Conservation (phyloP, 2,329 filamentous ascomycete species). For the Dactylellina parvicollis region DNA sequence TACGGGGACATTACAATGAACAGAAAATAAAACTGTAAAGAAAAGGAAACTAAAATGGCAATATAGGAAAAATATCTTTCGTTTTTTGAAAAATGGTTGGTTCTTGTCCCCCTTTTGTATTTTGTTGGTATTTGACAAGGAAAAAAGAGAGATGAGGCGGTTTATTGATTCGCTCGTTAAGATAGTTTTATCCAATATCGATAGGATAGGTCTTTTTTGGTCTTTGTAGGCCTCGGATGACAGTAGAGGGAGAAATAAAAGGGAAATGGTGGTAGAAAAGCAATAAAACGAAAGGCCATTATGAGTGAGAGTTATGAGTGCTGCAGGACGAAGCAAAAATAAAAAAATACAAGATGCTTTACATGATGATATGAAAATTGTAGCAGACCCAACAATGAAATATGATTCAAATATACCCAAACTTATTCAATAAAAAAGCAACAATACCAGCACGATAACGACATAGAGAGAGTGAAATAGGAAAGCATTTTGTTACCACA, state of each 20-base stretch:
- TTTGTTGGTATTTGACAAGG: constrained; percentile 39
- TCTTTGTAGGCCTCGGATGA: constrained; percentile 19
- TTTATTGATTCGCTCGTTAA: not conserved
- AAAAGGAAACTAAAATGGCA: not conserved
- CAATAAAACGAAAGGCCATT: constrained; percentile 39
- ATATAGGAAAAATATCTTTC: constrained; percentile 10
- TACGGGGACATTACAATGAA: constrained; percentile 54
- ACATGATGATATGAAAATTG: constrained; percentile 32
- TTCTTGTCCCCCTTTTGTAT: not conserved
- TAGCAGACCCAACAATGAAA: constrained; percentile 50
- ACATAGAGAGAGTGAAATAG: constrained; percentile 9
- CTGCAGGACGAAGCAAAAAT: constrained; percentile 31
- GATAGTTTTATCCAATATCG: constrained; percentile 9
- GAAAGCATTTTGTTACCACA: constrained; percentile 54
- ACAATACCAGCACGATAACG: constrained; percentile 8
- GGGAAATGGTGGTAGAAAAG: constrained; percentile 7
- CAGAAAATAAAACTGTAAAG: constrained; percentile 13
- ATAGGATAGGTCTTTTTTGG: constrained; percentile 7
- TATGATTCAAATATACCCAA: constrained; percentile 49
- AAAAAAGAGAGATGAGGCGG: constrained; percentile 2
- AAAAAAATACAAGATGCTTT: constrained; percentile 52
- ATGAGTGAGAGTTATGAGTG: constrained; percentile 43
- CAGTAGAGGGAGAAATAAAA: constrained; percentile 11
- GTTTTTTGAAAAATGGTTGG: constrained; percentile 1
- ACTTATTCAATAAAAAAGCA: constrained; percentile 38